Evolutionary conservation across 768 basidiomycete genomes (phyloP).

Genomic region (Tulasnella sp.): DNA sequence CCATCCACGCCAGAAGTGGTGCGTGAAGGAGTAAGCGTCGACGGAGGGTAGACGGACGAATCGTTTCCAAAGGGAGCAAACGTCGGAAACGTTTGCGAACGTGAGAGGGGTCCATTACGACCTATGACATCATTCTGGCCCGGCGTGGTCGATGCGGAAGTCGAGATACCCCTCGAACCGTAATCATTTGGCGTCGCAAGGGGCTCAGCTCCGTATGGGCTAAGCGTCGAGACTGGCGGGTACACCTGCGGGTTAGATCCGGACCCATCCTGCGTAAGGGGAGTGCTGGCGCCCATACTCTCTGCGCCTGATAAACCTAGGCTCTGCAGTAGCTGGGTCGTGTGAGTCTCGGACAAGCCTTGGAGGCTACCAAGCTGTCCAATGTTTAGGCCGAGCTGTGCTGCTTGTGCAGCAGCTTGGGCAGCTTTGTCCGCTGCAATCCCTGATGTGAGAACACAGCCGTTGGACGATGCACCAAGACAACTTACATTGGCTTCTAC

Average conservation of each 20-base stretch:
- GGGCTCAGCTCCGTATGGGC: neutral
- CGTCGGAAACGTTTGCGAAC: conserved; percentile 5
- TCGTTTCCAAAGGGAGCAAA: conserved; percentile 7
- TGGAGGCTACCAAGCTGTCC: conserved; percentile 17
- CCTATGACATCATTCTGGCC: neutral
- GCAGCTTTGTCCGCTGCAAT: conserved; percentile 63
- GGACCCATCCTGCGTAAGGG: neutral
- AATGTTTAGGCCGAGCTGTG: conserved; percentile 19
- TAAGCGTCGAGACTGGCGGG: neutral
- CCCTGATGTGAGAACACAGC: neutral
- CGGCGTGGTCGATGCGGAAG: neutral
- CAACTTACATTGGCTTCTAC: conserved; percentile 73
- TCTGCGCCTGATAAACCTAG: neutral
- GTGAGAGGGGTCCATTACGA: neutral
- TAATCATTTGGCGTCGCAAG: neutral
- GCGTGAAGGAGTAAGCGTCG: neutral
- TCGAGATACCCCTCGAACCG: neutral
- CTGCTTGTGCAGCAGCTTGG: conserved; percentile 55
- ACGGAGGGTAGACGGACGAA: neutral
- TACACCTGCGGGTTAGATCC: neutral
- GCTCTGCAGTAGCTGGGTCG: conserved; percentile 15
- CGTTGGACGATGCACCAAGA: conserved; percentile 1
- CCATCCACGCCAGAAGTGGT: neutral
- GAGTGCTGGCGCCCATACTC: neutral
- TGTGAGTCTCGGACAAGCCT: conserved; percentile 16